These are phyloP conservation scores for Podospora pseudopauciseta DNA, from an alignment of 495 filamentous ascomycete species.

Conservation along the genomic window DNA sequence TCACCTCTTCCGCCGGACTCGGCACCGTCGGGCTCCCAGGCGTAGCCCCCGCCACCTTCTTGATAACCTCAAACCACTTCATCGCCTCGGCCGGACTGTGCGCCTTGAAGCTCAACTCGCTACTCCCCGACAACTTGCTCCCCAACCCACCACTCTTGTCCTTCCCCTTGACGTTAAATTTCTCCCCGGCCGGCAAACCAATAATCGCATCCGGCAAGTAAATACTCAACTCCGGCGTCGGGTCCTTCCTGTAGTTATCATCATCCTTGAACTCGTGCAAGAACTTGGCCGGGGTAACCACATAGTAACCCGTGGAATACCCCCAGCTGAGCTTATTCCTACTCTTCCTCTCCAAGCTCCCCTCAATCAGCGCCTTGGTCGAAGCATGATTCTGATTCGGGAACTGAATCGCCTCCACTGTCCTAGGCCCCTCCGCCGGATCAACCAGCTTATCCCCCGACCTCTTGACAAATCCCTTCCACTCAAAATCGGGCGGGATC, in stretches of 20 bases:
- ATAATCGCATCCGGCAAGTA: conserved; percentile 89
- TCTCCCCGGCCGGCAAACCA: conserved; percentile 68
- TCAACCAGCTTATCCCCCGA: conserved; percentile 72
- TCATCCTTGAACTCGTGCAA: conserved; percentile 95
- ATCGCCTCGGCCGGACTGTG: conserved; percentile 68
- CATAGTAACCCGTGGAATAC: conserved; percentile 80
- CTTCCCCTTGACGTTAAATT: conserved; percentile 95
- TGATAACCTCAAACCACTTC: conserved; percentile 77
- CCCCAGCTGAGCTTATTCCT: conserved; percentile 70
- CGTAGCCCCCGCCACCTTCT: conserved; percentile 41
- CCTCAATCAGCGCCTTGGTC: conserved; percentile 81
- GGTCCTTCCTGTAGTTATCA: conserved; percentile 79
- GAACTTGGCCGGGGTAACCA: conserved; percentile 78
- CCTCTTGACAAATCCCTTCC: conserved; percentile 73
- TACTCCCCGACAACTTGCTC: conserved; percentile 50
- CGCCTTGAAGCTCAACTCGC: conserved; percentile 59
- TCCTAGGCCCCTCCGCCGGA: conserved; percentile 66
- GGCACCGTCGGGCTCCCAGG: conserved; percentile 24
- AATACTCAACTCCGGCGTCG: conserved; percentile 77
- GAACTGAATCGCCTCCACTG: conserved; percentile 68
- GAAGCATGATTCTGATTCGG: conserved; percentile 80
- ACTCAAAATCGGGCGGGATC: conserved; percentile 91
- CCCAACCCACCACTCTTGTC: conserved; percentile 56
- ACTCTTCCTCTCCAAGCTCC: conserved; percentile 79
- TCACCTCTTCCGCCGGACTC: conserved; percentile 4